Evolutionary conservation across 2,329 filamentous ascomycete genomes (phyloP).

Genomic region (Emericellopsis cladophorae): DNA sequence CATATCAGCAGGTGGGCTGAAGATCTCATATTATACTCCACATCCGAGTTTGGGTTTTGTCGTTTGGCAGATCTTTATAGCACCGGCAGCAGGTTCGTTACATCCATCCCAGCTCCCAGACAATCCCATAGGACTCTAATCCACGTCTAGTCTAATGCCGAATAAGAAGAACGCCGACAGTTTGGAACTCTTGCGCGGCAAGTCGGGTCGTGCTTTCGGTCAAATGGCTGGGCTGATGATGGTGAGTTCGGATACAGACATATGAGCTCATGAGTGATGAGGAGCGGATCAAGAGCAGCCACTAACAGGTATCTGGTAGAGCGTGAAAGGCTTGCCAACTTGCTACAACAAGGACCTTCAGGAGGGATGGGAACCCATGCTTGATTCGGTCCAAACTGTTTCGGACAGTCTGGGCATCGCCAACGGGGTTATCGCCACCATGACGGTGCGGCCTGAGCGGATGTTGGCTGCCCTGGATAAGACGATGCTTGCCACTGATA

Average conservation of each 20-base stretch:
- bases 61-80: conserved; percentile 67
- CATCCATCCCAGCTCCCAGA: too few relatives aligned
- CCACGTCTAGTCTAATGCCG: conserved; percentile 55
- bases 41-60: conserved; percentile 65
- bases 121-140: too few relatives aligned
- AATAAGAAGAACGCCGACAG: conserved; percentile 52
- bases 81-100: conserved; percentile 35
- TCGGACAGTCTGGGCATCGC: conserved; percentile 73
- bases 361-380: conserved; percentile 74
- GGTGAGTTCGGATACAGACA: conserved; percentile 7
- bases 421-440: conserved; percentile 64
- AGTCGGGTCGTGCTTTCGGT: conserved; percentile 11
- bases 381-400: conserved; percentile 60
- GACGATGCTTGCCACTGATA: conserved; percentile 69
- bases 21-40: conserved; percentile 75
- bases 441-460: conserved; percentile 56
- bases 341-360: conserved; percentile 93
- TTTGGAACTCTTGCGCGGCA: conserved; percentile 13
- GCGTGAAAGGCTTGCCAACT: conserved; percentile 51
- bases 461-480: conserved; percentile 71
- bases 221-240: conserved; percentile 47
- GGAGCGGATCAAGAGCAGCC: conserved; percentile 43
- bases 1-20: conserved; percentile 74
- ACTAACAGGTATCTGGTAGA: conserved; percentile 55
- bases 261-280: conserved; percentile 11